phyloP scores from a whole-genome alignment of 192 early-diverging fungal genomes.

The Linnemannia schmuckeri region DNA sequence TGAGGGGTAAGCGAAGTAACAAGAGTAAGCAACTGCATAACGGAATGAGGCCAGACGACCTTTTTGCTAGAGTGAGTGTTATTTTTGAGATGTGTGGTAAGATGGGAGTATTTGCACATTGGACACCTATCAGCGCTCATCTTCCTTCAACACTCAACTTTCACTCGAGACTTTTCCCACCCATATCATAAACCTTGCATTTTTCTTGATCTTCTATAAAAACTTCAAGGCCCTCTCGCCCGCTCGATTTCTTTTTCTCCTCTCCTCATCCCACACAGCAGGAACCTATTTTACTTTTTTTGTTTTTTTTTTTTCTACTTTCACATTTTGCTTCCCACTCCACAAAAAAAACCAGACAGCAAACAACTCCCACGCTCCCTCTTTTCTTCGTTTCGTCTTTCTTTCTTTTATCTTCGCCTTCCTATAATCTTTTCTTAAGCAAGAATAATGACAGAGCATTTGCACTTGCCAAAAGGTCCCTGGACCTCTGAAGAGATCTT shows the following conservation, averaged over 20 bases:
- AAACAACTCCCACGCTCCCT: not conserved
- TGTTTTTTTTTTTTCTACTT: not conserved
- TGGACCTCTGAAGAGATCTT: conserved; percentile 28
- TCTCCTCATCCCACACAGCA: not conserved
- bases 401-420: not conserved
- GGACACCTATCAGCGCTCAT: not conserved
- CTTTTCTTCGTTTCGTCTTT: not conserved
- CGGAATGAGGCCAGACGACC: too few relatives aligned
- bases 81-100: not conserved
- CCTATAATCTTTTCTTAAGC: not conserved
- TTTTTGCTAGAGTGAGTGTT: too few relatives aligned
- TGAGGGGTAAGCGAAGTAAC: not conserved
- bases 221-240: too few relatives aligned
- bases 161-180: not conserved
- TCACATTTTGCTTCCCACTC: not conserved
- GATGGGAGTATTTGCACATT: not conserved
- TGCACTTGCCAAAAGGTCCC: not conserved
- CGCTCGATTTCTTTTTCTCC: not conserved
- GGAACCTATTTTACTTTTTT: not conserved
- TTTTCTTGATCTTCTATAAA: too few relatives aligned
- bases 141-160: not conserved
- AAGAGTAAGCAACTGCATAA: not conserved
- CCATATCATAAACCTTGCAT: not conserved
- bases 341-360: not conserved
- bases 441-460: not conserved